Evolutionary conservation across 2,329 filamentous ascomycete species (phyloP).

Genomic region (Neonectria punicea): DNA sequence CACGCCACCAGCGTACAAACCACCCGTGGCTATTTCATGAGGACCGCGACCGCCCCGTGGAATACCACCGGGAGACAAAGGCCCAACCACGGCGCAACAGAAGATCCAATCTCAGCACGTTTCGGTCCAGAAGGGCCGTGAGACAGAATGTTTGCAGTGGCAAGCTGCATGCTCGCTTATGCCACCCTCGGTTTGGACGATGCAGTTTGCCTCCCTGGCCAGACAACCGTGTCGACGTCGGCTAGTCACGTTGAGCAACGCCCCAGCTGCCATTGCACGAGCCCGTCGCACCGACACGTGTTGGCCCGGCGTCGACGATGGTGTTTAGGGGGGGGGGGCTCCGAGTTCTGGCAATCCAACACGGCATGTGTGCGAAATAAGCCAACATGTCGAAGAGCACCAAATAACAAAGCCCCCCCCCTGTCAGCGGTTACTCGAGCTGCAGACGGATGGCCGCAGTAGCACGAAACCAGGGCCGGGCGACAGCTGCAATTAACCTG

Average conservation of each 20-base stretch:
- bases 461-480: neutral
- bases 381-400: neutral
- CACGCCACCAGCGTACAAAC: neutral
- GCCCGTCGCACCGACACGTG: conserved; percentile 31
- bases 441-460: neutral
- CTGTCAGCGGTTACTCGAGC: neutral
- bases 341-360: conserved; percentile 9
- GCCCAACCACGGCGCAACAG: neutral
- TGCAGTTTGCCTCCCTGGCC: conserved; percentile 27
- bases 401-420: neutral
- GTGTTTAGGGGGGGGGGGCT: conserved; percentile 14
- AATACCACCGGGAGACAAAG: neutral
- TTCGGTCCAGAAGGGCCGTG: neutral
- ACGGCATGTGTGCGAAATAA: neutral
- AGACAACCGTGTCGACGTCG: conserved; percentile 27
- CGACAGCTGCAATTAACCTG: conserved; percentile 18
- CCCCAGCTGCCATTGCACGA: conserved; percentile 26
- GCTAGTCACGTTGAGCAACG: conserved; percentile 35
- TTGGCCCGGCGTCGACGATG: conserved; percentile 21
- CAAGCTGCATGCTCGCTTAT: conserved; percentile 39
- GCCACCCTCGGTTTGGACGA: conserved; percentile 26
- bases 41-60: neutral
- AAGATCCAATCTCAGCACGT: neutral
- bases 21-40: neutral
- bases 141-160: conserved; percentile 11